Evolutionary conservation across 192 early-diverging fungal genomes (phyloP).

Genomic region (Jimgerdemannia lactiflua): DNA sequence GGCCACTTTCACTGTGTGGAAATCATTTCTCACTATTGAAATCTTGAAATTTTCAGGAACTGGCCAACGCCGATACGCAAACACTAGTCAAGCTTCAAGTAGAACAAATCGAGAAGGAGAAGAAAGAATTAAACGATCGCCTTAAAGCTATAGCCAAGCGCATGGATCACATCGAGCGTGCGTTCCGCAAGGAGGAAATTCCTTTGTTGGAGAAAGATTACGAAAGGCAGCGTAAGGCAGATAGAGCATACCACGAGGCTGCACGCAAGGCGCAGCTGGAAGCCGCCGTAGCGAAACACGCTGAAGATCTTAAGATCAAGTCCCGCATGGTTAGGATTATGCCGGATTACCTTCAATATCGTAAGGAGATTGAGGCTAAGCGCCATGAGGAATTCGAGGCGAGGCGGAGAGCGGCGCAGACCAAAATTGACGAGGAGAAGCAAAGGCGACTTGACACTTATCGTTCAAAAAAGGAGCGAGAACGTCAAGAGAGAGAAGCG

Average conservation of each 20-base stretch:
- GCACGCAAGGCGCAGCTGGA: conserved; percentile 68
- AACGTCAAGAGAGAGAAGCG: conserved; percentile 42
- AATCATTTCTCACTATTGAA: neutral
- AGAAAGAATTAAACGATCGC: conserved; percentile 75
- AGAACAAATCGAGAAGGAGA: conserved; percentile 89
- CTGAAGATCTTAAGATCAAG: conserved; percentile 75
- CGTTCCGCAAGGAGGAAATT: conserved; percentile 87
- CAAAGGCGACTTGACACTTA: conserved; percentile 60
- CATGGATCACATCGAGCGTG: conserved; percentile 91
- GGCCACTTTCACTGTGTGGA: neutral
- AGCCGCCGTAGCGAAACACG: conserved; percentile 62
- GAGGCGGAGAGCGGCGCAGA: conserved; percentile 51
- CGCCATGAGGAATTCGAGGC: conserved; percentile 56
- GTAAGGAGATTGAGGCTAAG: conserved; percentile 57
- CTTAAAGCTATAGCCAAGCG: conserved; percentile 73
- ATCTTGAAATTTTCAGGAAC: conserved; percentile 53
- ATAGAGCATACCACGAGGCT: conserved; percentile 75
- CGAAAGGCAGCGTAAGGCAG: conserved; percentile 82
- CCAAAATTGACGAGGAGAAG: conserved; percentile 72
- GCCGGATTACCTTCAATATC: conserved; percentile 68
- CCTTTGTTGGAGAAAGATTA: conserved; percentile 90
- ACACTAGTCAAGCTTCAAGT: conserved; percentile 81
- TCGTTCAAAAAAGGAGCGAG: conserved; percentile 50
- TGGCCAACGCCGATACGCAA: conserved; percentile 80
- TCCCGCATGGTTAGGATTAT: conserved; percentile 76